Conservation (phyloP, 805 yeast genomes). For the Ogataea paraovalis region DNA sequence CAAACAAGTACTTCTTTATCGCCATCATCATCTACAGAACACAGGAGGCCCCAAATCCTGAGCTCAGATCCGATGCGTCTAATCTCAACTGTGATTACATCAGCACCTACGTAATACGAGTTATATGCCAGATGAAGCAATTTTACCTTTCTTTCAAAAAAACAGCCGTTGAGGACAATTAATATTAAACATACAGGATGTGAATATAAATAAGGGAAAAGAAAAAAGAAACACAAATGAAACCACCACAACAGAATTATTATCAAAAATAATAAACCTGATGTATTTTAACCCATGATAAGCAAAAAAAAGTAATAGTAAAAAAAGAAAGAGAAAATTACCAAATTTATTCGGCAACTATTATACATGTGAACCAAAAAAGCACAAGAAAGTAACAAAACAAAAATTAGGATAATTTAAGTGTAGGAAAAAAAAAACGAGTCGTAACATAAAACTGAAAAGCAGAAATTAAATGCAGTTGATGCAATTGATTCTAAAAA, state of each 20-base stretch:
- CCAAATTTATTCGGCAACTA: constrained; percentile 7
- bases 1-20: too few species aligned
- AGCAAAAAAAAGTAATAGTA: too few species aligned
- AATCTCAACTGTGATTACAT: too few species aligned
- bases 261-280: not conserved
- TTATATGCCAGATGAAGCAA: too few species aligned
- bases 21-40: too few species aligned
- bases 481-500: constrained; percentile 23
- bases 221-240: not conserved
- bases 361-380: constrained; percentile 6
- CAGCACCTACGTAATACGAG: too few species aligned
- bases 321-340: constrained; percentile 4
- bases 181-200: constrained; percentile 1
- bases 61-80: too few species aligned
- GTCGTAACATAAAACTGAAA: not conserved
- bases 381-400: constrained; percentile 4
- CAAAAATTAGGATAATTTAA: not conserved
- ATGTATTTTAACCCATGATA: constrained; percentile 5
- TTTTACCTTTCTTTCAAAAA: not conserved
- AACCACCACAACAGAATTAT: not conserved
- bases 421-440: constrained; percentile 2
- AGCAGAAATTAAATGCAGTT: constrained; percentile 25
- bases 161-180: constrained; percentile 3
- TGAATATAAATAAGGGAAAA: not conserved
- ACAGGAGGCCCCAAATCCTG: too few species aligned